Evolutionary conservation across 108 stramenopile species (phyloP).

Genomic region (Cyclotella cryptica): DNA sequence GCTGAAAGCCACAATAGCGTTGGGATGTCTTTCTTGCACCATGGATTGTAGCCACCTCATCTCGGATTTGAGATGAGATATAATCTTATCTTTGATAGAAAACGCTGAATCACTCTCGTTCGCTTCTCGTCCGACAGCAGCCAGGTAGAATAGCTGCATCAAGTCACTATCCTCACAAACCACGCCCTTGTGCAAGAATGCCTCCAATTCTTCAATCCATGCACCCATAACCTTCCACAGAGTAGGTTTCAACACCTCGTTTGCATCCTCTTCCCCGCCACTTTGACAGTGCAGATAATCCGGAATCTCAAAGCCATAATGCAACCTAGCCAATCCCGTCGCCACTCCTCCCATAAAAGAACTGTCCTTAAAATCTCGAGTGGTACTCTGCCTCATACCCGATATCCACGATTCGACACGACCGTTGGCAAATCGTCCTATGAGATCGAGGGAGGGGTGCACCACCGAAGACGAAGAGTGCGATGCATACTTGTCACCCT

Average conservation of each 20-base stretch:
- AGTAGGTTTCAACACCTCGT: slow-evolving; percentile 23
- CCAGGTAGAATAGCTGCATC: slow-evolving; percentile 16
- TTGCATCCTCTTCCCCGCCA: neutral
- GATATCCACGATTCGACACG: slow-evolving; percentile 77
- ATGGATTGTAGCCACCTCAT: slow-evolving; percentile 57
- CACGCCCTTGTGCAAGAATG: slow-evolving; percentile 1
- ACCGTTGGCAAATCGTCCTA: slow-evolving; percentile 88
- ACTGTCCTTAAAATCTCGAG: slow-evolving; percentile 30
- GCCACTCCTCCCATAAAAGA: slow-evolving; percentile 60
- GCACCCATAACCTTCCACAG: slow-evolving; percentile 56
- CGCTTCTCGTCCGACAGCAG: slow-evolving; percentile 3
- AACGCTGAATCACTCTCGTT: slow-evolving; percentile 8
- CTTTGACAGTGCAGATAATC: slow-evolving; percentile 7
- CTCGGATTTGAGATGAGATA: slow-evolving; percentile 45
- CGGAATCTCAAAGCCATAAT: slow-evolving; percentile 60
- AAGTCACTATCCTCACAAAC: slow-evolving; percentile 13
- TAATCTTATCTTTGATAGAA: slow-evolving; percentile 8
- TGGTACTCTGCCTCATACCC: slow-evolving; percentile 27
- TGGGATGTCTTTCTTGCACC: slow-evolving; percentile 21
- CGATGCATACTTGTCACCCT: slow-evolving; percentile 19
- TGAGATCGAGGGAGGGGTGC: slow-evolving; percentile 20
- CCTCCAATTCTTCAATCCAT: slow-evolving; percentile 61
- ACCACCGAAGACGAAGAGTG: too few relatives aligned
- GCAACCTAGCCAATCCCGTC: slow-evolving; percentile 64
- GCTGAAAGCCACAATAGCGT: slow-evolving; percentile 71